These are phyloP conservation scores for Penicillium salamii DNA, from an alignment of 495 filamentous ascomycete genomes.

Conservation along the genomic window DNA sequence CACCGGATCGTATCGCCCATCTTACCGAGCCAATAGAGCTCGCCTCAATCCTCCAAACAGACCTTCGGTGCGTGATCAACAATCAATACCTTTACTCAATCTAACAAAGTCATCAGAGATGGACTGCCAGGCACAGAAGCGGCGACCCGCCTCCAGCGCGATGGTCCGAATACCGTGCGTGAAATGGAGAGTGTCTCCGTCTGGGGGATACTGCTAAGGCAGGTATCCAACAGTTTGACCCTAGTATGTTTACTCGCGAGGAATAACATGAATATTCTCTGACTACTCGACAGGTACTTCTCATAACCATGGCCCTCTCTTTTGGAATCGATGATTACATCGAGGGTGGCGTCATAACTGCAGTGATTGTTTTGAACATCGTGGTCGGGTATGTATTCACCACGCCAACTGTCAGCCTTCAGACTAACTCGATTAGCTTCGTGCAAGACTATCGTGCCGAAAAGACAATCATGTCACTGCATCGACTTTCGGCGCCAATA, in stretches of 20 bases:
- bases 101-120: constrained; percentile 29
- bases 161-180: constrained; percentile 60
- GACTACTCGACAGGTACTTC: constrained; percentile 56
- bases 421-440: constrained; percentile 42
- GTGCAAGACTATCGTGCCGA: constrained; percentile 82
- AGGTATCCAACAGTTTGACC: constrained; percentile 65
- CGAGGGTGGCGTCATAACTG: constrained; percentile 78
- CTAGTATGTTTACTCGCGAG: constrained; percentile 36
- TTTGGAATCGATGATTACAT: constrained; percentile 79
- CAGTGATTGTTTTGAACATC: constrained; percentile 79
- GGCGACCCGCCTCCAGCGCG: constrained; percentile 47
- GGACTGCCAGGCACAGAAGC: constrained; percentile 58
- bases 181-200: constrained; percentile 54
- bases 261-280: constrained; percentile 3
- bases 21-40: constrained; percentile 26
- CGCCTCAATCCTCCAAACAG: constrained; percentile 25
- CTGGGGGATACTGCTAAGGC: constrained; percentile 56
- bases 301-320: constrained; percentile 80
- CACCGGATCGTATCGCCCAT: constrained; percentile 22
- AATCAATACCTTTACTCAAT: no score
- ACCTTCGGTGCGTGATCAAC: constrained; percentile 22
- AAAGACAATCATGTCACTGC: constrained; percentile 80
- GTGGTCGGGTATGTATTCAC: constrained; percentile 52
- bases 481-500: constrained; percentile 73
- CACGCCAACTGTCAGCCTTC: neutral